Conservation (phyloP, 257 asterid genomes). For the Nicotiana tomentosiformis region DNA sequence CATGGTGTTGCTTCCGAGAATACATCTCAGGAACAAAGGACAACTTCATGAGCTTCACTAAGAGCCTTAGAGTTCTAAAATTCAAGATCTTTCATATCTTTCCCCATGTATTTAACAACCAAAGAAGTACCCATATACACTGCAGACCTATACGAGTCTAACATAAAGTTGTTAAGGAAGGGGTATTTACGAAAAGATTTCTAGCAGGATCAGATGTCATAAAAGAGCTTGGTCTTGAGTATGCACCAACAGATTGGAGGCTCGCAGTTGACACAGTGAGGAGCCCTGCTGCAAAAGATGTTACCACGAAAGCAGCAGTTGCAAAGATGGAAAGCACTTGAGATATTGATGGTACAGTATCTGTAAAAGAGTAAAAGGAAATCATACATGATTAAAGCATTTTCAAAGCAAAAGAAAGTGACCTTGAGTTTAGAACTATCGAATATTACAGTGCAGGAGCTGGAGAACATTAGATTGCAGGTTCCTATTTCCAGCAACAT, state of each 20-base stretch:
- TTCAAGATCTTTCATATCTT: not conserved
- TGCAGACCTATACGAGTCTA: not conserved
- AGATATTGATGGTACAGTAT: slow-evolving; percentile 63
- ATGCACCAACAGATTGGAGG: slow-evolving; percentile 66
- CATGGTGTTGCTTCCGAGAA: not conserved
- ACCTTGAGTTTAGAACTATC: not conserved
- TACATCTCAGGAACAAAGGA: too few relatives aligned
- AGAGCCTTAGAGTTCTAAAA: not conserved
- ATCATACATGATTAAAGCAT: not conserved
- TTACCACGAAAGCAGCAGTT: slow-evolving; percentile 61
- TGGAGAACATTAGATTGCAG: slow-evolving; percentile 64
- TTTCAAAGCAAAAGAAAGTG: not conserved
- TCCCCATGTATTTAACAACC: not conserved
- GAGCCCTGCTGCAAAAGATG: slow-evolving; percentile 60
- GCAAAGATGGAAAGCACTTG: slow-evolving; percentile 55
- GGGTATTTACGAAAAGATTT: slow-evolving; percentile 63
- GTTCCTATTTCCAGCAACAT: slow-evolving; percentile 83
- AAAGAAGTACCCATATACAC: not conserved
- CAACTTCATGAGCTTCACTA: not conserved
- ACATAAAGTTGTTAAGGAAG: slow-evolving; percentile 8
- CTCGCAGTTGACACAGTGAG: slow-evolving; percentile 79
- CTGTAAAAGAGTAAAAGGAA: slow-evolving; percentile 32
- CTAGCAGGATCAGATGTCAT: slow-evolving; percentile 64
- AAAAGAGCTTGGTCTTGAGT: slow-evolving; percentile 42
- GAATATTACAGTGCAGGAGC: slow-evolving; percentile 72